Evolutionary conservation across 352 stramenopile species (phyloP).

Genomic region (Globisporangium abappressorium): DNA sequence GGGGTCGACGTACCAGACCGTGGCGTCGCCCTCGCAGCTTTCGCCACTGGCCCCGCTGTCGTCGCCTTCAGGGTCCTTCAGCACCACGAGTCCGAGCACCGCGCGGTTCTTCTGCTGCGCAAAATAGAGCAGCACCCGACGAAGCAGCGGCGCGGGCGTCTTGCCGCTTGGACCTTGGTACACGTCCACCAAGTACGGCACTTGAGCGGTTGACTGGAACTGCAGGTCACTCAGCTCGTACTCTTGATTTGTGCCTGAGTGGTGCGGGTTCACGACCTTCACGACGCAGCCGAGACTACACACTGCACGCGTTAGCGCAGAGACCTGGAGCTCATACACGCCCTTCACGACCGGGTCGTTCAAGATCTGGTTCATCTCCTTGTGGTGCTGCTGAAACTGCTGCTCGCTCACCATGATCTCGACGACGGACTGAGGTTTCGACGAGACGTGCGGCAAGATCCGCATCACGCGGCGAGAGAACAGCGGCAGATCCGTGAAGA

Average conservation of each 20-base stretch:
- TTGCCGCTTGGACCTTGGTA: slow-evolving; percentile 19
- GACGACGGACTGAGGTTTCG: slow-evolving; percentile 55
- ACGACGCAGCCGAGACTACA: slow-evolving; percentile 90
- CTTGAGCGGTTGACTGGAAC: slow-evolving; percentile 67
- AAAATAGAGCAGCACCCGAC: slow-evolving; percentile 68
- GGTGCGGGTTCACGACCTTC: slow-evolving; percentile 49
- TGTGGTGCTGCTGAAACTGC: slow-evolving; percentile 71
- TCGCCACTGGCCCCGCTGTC: slow-evolving; percentile 11
- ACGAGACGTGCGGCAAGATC: slow-evolving; percentile 51
- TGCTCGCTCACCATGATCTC: slow-evolving; percentile 69
- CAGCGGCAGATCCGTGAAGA: slow-evolving; percentile 56
- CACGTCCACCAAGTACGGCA: slow-evolving; percentile 54
- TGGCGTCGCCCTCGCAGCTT: slow-evolving; percentile 37
- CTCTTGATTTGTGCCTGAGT: slow-evolving; percentile 40
- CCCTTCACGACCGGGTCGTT: slow-evolving; percentile 74
- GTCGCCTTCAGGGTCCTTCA: slow-evolving; percentile 37
- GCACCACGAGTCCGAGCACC: slow-evolving; percentile 45
- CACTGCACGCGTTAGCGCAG: slow-evolving; percentile 86
- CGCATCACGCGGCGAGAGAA: slow-evolving; percentile 53
- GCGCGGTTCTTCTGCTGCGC: slow-evolving; percentile 66
- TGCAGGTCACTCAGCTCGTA: slow-evolving; percentile 72
- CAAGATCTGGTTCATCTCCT: slow-evolving; percentile 80
- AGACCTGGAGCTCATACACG: slow-evolving; percentile 94
- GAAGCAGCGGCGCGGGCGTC: slow-evolving; percentile 26
- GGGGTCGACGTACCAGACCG: slow-evolving; percentile 69